A percentile compares a stretch with the other conserved stretches of the same genome.
phyloP scores from a whole-genome alignment of 1,284 basidiomycete genomes.

The Marasmius tenuissimus region DNA sequence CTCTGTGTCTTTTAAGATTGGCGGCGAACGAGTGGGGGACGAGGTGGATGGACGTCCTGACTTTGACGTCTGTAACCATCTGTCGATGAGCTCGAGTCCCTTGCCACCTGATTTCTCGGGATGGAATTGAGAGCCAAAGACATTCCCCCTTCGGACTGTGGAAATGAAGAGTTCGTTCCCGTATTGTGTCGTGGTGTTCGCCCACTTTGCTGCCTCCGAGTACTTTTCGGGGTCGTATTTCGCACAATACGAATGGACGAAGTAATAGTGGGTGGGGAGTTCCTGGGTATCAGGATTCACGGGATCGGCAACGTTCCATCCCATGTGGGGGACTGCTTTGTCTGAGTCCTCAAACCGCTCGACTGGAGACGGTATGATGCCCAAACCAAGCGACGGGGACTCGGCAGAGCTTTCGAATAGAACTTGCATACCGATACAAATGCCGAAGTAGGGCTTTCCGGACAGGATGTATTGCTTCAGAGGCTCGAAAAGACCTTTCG shows the following conservation, averaged over 20 bases:
- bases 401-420: conserved; percentile 89
- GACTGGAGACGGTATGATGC: conserved; percentile 70
- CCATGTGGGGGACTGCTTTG: conserved; percentile 97
- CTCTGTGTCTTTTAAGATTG: conserved; percentile 43
- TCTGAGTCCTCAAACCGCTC: conserved; percentile 63
- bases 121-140: conserved; percentile 97
- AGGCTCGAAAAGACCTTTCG: conserved; percentile 79
- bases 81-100: conserved; percentile 79
- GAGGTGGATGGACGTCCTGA: conserved; percentile 33
- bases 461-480: conserved; percentile 84
- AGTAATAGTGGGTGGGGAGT: conserved; percentile 80
- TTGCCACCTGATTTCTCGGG: conserved; percentile 97
- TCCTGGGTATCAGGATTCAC: conserved; percentile 49
- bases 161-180: conserved; percentile 93
- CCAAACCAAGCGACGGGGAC: conserved; percentile 66
- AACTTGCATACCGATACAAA: conserved; percentile 98
- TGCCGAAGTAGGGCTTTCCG: conserved; percentile 94
- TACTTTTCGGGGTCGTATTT: conserved; percentile 61
- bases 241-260: conserved; percentile 95
- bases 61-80: conserved; percentile 77
- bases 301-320: conserved; percentile 84
- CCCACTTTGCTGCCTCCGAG: conserved; percentile 68
- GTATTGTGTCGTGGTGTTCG: conserved; percentile 89
- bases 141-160: conserved; percentile 79
- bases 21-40: conserved; percentile 23